Evolutionary conservation across 2,329 filamentous ascomycete species (phyloP).

Genomic region (Colletotrichum echinochloae): DNA sequence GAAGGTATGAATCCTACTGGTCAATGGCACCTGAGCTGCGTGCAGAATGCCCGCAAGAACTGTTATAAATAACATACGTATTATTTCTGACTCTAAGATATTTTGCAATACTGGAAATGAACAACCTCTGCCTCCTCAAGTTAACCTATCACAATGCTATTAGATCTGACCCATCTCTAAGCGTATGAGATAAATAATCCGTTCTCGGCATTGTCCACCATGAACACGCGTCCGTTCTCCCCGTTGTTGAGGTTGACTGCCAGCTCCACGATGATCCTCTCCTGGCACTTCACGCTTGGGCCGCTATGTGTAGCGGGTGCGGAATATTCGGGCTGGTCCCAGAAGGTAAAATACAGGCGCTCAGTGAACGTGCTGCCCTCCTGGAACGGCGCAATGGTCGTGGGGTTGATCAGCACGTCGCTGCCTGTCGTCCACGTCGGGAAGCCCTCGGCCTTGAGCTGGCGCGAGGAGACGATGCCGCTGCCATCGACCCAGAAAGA

Average conservation of each 20-base stretch:
- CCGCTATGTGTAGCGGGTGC: slow-evolving; percentile 15
- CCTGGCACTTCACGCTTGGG: slow-evolving; percentile 19
- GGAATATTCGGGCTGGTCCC: slow-evolving; percentile 18
- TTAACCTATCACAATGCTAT: no score
- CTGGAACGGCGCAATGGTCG: slow-evolving; percentile 20
- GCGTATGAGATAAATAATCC: slow-evolving; percentile 22
- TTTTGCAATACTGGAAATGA: no score
- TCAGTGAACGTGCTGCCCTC: background rate
- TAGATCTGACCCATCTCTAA: background rate
- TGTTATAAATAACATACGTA: no score
- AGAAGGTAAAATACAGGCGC: slow-evolving; percentile 29
- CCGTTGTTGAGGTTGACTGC: slow-evolving; percentile 28
- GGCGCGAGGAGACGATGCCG: slow-evolving; percentile 42
- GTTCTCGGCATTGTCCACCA: slow-evolving; percentile 32
- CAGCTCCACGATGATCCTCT: slow-evolving; percentile 28
- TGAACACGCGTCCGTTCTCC: slow-evolving; percentile 20
- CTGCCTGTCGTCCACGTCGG: slow-evolving; percentile 23
- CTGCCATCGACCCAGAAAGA: slow-evolving; percentile 51
- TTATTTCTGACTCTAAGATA: no score
- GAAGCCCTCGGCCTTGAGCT: slow-evolving; percentile 27
- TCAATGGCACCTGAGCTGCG: no score
- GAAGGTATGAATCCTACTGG: no score
- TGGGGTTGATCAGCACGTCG: slow-evolving; percentile 25
- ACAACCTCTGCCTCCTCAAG: no score
- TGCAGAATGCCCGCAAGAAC: no score